A percentile compares a stretch with the other conserved stretches of the same genome.
Conservation (phyloP, 371 early-diverging fungal species). For the Mortierella sp. region DNA sequence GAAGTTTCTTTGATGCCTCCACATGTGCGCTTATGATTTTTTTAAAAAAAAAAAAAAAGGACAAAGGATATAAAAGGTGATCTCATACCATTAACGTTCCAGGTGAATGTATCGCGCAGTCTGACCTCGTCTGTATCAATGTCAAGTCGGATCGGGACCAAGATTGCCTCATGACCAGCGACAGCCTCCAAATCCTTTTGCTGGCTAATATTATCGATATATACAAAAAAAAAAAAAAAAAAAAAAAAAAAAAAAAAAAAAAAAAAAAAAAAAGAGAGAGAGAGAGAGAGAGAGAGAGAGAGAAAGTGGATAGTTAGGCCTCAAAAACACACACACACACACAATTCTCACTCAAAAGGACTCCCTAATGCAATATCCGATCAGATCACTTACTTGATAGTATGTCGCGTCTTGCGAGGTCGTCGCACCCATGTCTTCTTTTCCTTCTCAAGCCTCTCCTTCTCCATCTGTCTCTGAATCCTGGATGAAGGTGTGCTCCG, state of each 20-base stretch:
- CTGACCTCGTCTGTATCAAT: constrained; percentile 88
- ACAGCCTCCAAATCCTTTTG: constrained; percentile 59
- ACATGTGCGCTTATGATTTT: background rate
- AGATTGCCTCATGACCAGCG: constrained; percentile 71
- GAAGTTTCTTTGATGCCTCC: background rate
- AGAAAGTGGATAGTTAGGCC: too few species aligned
- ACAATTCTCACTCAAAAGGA: background rate
- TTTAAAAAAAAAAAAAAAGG: constrained; percentile 1
- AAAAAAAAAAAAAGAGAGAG: constrained; percentile 5
- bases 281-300: too few species aligned
- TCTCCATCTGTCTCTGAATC: constrained; percentile 31
- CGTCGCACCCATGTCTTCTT: constrained; percentile 41
- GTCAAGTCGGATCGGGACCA: constrained; percentile 92
- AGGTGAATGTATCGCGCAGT: constrained; percentile 89
- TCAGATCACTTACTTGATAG: constrained; percentile 26
- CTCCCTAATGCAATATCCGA: background rate
- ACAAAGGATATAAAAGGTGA: background rate
- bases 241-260: constrained; percentile 5
- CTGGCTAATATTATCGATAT: constrained; percentile 19
- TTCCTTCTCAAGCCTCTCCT: constrained; percentile 46
- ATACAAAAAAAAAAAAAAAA: background rate
- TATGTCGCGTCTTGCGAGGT: constrained; percentile 45
- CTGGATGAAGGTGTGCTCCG: constrained; percentile 36
- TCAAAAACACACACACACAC: too few species aligned
- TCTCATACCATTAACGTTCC: constrained; percentile 86